Evolutionary conservation across 2,329 filamentous ascomycete species (phyloP), one percentile per base, ranked within the genome.

Genomic region (Davidsoniella neocaledoniae): DNA sequence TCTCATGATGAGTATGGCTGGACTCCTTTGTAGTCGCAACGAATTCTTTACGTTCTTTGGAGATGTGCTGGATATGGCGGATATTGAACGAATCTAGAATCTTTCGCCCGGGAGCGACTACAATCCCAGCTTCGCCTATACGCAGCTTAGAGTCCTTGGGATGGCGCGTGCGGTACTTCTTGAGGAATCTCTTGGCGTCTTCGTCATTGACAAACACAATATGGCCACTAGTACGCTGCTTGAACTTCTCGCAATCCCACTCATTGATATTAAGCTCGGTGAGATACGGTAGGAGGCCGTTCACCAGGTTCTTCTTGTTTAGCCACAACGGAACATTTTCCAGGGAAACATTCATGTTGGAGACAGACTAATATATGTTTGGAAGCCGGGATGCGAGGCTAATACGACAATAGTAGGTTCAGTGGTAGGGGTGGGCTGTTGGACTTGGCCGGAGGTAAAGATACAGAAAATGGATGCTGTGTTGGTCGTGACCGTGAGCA

Each of bases 321-420:
- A 74, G 55, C 25, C 64, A 59, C 8, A 47, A 26, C 1, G 71
- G 70, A 12, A 76, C 61, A 9, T 67, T 65, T 12, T 48, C 54
- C 29, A 75, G 56, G 36, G 66, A 67, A 9, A 70, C 64, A 53
- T 75, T 70, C 66, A 76, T 74, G 10, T 21, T 48, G 29, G 33
- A 8, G 3, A 37, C 17, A n/a, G 19, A 21, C 21, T 23, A 5
- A 23, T 23, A 23, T 9, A 10, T n/a, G 19, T 12, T 23, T 21
- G 10, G 23, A 21, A n/a, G 33, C 25, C 16, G 16, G 36, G 33
- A 7, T n/a, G 14, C 21, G 5, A 26, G 36, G 49, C 29, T 12
- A 10, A 12, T 33, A 12, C 29, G 29, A 12, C 8, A 33, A 33
- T 12, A 33, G 29, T 33, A 33, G 9, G 29, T 33, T 33, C 8